Evolutionary conservation across 805 yeast species (phyloP).

Genomic region (Teunomyces gatunensis): DNA sequence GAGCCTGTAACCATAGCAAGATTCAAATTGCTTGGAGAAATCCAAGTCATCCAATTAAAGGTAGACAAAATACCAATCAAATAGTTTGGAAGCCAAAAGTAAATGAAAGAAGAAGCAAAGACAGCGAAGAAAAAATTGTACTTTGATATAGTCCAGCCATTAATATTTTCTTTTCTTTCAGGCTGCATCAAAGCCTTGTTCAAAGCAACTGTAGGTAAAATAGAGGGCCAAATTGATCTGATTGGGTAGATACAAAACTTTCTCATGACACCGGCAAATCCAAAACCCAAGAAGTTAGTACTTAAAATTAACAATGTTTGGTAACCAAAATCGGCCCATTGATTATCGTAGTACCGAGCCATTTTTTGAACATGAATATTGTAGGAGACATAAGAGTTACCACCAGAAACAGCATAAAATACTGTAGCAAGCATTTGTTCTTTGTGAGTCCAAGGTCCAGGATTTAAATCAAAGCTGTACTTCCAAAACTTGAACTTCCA

Average conservation of each 20-base stretch:
- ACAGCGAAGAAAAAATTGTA: constrained; percentile 18
- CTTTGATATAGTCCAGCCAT: constrained; percentile 31
- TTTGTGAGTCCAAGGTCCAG: constrained; percentile 63
- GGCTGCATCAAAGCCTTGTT: constrained; percentile 23
- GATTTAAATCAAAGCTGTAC: constrained; percentile 37
- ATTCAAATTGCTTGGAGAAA: constrained; percentile 48
- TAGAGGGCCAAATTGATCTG: constrained; percentile 51
- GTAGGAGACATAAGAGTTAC: constrained; percentile 21
- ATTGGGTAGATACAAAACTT: constrained; percentile 47
- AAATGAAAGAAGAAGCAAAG: constrained; percentile 18
- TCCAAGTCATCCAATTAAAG: constrained; percentile 62
- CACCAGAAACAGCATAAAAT: constrained; percentile 33
- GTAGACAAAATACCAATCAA: constrained; percentile 40
- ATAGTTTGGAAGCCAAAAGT: constrained; percentile 45
- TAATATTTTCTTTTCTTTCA: constrained; percentile 25
- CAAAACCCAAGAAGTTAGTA: constrained; percentile 17
- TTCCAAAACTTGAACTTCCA: constrained; percentile 13
- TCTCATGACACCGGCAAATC: constrained; percentile 16
- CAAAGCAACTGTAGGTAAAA: constrained; percentile 28
- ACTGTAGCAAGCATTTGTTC: constrained; percentile 65
- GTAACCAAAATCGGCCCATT: constrained; percentile 20
- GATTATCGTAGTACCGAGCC: constrained; percentile 23
- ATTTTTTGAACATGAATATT: constrained; percentile 22
- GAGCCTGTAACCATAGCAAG: constrained; percentile 50
- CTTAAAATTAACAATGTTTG: constrained; percentile 12